Percentiles rank a stretch among this genome's conserved stretches.
Conservation (phyloP, 208 protist genomes). For the Leishmania tarentolae region DNA sequence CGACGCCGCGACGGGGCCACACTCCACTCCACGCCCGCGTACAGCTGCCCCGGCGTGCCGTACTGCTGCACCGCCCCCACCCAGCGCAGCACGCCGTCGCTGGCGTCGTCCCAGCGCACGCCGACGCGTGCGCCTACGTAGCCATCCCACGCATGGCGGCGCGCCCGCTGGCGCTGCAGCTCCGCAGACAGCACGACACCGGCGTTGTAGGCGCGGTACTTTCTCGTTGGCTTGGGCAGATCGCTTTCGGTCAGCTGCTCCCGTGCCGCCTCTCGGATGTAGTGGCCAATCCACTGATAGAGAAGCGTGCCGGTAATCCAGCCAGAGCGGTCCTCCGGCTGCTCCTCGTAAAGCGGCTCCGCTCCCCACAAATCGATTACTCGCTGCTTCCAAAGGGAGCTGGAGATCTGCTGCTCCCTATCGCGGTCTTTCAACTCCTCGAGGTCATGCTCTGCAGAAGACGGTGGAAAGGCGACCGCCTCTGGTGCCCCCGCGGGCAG, state of each 20-base stretch:
- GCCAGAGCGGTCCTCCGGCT: constrained; percentile 31
- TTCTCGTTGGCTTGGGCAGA: background rate
- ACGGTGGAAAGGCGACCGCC: background rate
- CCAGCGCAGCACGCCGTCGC: constrained; percentile 48
- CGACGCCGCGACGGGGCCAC: constrained; percentile 24
- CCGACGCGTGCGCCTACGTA: constrained; percentile 35
- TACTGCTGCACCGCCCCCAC: constrained; percentile 53
- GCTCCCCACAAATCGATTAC: constrained; percentile 32
- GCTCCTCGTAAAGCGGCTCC: constrained; percentile 29
- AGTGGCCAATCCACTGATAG: background rate
- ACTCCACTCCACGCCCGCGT: constrained; percentile 62
- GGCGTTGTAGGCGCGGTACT: constrained; percentile 13
- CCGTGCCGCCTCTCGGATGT: background rate
- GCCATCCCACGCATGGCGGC: constrained; percentile 42
- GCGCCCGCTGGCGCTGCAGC: constrained; percentile 31
- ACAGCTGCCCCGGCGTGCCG: constrained; percentile 34
- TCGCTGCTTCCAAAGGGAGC: constrained; percentile 15
- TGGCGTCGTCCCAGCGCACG: constrained; percentile 24
- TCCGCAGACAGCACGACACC: constrained; percentile 24
- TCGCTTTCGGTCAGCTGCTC: background rate
- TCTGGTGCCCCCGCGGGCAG: background rate
- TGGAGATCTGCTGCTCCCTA: constrained; percentile 11
- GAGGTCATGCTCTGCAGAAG: constrained; percentile 12
- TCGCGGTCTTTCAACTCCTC: constrained; percentile 13
- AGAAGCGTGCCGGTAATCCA: constrained; percentile 28